Evolutionary conservation across 257 asterid genomes (phyloP).

Genomic region (Rehmannia glutinosa): DNA sequence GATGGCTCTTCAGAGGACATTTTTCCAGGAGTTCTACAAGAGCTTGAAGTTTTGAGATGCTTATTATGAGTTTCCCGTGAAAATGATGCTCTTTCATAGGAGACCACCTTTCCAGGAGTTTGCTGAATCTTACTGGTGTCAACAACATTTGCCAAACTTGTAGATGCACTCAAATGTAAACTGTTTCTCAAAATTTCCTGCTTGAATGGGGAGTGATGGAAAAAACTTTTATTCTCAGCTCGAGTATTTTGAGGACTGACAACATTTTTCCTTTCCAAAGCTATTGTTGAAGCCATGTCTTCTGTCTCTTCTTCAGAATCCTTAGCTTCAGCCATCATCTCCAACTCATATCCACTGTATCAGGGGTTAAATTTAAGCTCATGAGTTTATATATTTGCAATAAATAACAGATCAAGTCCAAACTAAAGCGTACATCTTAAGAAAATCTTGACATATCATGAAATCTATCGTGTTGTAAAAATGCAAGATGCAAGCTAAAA

Average conservation of each 20-base stretch:
- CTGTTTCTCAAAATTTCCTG: constrained; percentile 32
- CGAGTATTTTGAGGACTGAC: constrained; percentile 33
- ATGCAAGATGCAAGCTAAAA: too few species aligned
- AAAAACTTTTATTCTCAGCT: constrained; percentile 21
- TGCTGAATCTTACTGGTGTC: constrained; percentile 20
- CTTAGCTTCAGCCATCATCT: constrained; percentile 79
- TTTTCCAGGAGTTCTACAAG: constrained; percentile 27
- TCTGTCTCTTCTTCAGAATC: constrained; percentile 93
- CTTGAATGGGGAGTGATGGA: constrained; percentile 31
- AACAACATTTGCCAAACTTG: constrained; percentile 22
- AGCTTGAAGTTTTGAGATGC: constrained; percentile 27
- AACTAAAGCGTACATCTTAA: too few species aligned
- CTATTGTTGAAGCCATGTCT: constrained; percentile 25
- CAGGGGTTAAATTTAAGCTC: neutral
- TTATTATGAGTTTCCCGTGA: constrained; percentile 21
- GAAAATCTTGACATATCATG: neutral
- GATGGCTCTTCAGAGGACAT: constrained; percentile 28
- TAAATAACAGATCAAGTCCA: neutral
- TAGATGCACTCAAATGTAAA: constrained; percentile 26
- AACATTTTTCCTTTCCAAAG: constrained; percentile 27
- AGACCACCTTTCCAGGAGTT: constrained; percentile 32
- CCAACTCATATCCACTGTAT: constrained; percentile 76
- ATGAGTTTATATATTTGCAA: neutral
- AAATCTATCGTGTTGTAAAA: neutral
- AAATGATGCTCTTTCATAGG: constrained; percentile 13